Percentiles rank a stretch among this genome's conserved stretches.
Evolutionary conservation across 495 filamentous ascomycete genomes (phyloP).

Genomic region (Aspergillus sparsus): DNA sequence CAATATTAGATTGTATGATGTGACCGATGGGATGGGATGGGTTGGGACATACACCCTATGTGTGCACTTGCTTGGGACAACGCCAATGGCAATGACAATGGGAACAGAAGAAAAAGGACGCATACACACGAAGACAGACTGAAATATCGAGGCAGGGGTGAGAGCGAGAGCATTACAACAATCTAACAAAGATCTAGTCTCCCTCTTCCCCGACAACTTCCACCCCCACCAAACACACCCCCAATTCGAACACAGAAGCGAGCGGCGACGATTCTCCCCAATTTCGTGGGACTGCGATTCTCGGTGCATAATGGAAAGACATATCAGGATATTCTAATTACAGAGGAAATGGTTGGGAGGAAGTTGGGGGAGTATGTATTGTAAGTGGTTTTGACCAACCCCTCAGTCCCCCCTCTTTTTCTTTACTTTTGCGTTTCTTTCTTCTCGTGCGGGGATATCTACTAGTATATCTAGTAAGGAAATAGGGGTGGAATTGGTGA

Average conservation of each 20-base stretch:
- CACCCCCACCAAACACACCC: constrained; percentile 59
- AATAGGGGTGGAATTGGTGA: too few species aligned
- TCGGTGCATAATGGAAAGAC: constrained; percentile 94
- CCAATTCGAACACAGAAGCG: constrained; percentile 90
- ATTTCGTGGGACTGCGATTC: constrained; percentile 92
- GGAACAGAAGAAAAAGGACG: too few species aligned
- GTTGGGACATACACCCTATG: too few species aligned
- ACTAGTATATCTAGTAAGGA: neutral
- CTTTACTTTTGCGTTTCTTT: constrained; percentile 1
- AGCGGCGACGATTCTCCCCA: constrained; percentile 89
- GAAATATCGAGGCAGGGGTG: too few species aligned
- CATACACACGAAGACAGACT: too few species aligned
- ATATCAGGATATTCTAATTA: constrained; percentile 84
- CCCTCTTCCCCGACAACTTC: constrained; percentile 43
- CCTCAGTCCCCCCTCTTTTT: neutral
- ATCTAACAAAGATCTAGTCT: constrained; percentile 30
- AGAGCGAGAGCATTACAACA: too few species aligned
- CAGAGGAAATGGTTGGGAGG: constrained; percentile 97
- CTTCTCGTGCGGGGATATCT: constrained; percentile 1
- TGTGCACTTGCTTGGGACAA: too few species aligned
- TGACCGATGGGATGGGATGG: too few species aligned
- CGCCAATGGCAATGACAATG: too few species aligned
- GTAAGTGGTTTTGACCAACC: constrained; percentile 55
- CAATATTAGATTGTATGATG: neutral
- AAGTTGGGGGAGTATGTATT: constrained; percentile 93